These are phyloP conservation scores for Nymphaea thermarum DNA, from an alignment of 164 flowering plant genomes.

Conservation along the genomic window DNA sequence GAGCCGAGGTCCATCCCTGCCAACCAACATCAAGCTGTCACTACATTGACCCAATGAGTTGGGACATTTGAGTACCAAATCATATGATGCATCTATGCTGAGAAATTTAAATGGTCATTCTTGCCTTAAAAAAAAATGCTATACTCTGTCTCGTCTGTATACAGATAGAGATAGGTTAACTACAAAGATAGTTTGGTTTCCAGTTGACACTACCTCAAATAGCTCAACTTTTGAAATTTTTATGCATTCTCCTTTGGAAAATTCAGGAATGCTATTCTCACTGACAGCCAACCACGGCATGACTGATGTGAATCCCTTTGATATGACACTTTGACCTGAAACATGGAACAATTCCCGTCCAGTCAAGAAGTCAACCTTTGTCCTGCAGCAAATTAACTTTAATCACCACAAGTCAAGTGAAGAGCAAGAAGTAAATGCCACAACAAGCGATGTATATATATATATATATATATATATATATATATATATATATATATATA, in stretches of 20 bases:
- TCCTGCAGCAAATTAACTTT: conserved; percentile 28
- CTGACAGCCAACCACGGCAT: conserved; percentile 94
- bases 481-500: no score
- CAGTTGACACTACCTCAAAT: conserved; percentile 43
- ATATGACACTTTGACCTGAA: conserved; percentile 44
- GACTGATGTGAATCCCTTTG: conserved; percentile 67
- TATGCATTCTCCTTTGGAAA: conserved; percentile 57
- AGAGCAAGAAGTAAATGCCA: no score
- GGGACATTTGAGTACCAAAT: no score
- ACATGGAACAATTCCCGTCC: conserved; percentile 74
- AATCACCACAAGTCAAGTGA: not conserved
- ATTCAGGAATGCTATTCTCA: conserved; percentile 73
- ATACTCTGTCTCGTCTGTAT: no score
- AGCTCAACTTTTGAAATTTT: conserved; percentile 61
- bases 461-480: no score
- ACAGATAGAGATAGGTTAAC: no score
- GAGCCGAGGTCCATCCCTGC: conserved; percentile 75
- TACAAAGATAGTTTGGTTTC: no score
- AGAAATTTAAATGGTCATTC: no score
- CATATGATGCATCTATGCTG: no score
- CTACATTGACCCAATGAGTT: not conserved
- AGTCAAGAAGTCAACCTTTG: conserved; percentile 54
- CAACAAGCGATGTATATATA: no score
- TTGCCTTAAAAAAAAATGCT: no score
- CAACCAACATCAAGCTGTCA: not conserved